A percentile compares a stretch with the other conserved stretches of the same genome.
Conservation (phyloP, 2,329 filamentous ascomycete genomes). For the Periconia digitata region DNA sequence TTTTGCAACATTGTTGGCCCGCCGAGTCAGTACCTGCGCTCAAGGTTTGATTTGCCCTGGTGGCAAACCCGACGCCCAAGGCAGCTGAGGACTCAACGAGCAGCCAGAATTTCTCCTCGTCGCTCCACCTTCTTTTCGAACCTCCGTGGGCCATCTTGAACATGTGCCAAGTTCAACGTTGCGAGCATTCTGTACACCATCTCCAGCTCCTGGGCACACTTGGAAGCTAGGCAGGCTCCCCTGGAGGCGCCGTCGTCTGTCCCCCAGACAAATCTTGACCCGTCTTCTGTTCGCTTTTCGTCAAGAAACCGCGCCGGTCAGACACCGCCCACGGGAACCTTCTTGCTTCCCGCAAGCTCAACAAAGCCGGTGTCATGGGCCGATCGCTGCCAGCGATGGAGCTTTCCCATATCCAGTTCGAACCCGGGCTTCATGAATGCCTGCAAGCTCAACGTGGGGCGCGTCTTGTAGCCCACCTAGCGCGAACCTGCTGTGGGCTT, state of each 20-base stretch:
- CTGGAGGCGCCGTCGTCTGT: not conserved
- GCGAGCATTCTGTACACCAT: no score
- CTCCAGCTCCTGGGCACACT: no score
- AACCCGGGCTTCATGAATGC: not conserved
- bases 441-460: not conserved
- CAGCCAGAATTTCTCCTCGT: not conserved
- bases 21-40: not conserved
- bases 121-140: conserved; percentile 1
- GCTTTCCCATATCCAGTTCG: not conserved
- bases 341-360: conserved; percentile 3
- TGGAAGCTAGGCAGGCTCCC: not conserved
- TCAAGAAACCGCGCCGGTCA: not conserved
- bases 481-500: not conserved
- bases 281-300: not conserved
- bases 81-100: no score
- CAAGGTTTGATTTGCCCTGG: not conserved
- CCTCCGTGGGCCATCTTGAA: conserved; percentile 1
- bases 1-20: not conserved
- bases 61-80: not conserved
- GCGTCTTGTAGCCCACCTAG: not conserved
- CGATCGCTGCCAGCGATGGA: not conserved
- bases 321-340: conserved; percentile 1
- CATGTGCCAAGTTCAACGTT: no score
- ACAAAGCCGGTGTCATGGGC: not conserved
- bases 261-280: not conserved